These are phyloP conservation scores for Trametes cinnabarina DNA, from an alignment of 768 basidiomycete species.

Conservation along the genomic window DNA sequence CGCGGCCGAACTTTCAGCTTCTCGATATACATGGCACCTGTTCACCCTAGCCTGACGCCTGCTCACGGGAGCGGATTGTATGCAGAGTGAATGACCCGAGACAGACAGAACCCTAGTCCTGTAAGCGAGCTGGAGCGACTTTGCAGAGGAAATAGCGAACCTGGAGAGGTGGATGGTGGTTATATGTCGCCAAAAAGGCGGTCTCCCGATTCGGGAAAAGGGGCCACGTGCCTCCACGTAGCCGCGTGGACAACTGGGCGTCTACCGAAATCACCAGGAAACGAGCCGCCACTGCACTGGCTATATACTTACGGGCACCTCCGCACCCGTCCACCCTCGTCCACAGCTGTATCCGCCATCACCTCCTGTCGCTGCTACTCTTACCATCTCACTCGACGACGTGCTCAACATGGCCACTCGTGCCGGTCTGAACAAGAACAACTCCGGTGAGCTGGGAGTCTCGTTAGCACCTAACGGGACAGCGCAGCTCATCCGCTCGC, in stretches of 20 bases:
- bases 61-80: background rate
- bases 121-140: no score
- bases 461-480: background rate
- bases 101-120: no score
- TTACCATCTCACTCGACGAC: background rate
- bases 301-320: no score
- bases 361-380: background rate
- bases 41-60: conserved; percentile 7
- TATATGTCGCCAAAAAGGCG: conserved; percentile 2
- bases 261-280: conserved; percentile 18
- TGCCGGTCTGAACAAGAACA: conserved; percentile 79
- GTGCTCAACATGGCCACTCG: conserved; percentile 25
- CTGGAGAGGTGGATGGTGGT: conserved; percentile 2
- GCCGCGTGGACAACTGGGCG: background rate
- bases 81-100: no score
- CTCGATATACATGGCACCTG: conserved; percentile 53
- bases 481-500: conserved; percentile 4
- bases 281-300: background rate
- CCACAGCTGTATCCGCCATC: background rate
- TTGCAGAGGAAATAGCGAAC: no score
- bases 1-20: conserved; percentile 77
- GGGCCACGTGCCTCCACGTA: conserved; percentile 19
- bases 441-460: conserved; percentile 57
- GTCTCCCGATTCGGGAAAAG: background rate
- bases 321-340: background rate